Percentiles rank a stretch among this genome's conserved stretches.
These are phyloP conservation scores for Colletotrichum truncatum DNA, from an alignment of 2,329 filamentous ascomycete species.

Conservation along the genomic window DNA sequence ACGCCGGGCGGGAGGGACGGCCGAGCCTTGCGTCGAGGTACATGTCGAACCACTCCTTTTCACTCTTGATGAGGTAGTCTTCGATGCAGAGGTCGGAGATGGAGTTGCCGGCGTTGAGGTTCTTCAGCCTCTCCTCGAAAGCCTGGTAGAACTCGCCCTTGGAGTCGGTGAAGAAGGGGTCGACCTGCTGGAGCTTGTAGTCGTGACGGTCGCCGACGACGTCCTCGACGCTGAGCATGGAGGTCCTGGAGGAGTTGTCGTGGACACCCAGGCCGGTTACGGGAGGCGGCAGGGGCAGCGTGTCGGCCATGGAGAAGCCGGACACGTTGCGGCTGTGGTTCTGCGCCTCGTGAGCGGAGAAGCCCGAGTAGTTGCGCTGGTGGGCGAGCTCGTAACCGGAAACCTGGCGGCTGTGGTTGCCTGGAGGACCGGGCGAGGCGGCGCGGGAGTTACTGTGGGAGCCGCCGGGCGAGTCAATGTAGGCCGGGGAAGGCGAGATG, in stretches of 20 bases:
- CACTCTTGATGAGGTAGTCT: conserved; percentile 69
- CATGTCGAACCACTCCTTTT: conserved; percentile 72
- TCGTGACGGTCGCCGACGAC: conserved; percentile 70
- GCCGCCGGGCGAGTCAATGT: conserved; percentile 24
- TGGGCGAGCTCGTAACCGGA: conserved; percentile 30
- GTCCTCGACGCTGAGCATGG: conserved; percentile 62
- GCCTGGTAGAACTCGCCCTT: conserved; percentile 68
- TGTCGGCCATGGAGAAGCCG: conserved; percentile 34
- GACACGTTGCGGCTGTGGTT: conserved; percentile 22
- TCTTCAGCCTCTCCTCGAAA: conserved; percentile 66
- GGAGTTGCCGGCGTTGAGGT: conserved; percentile 63
- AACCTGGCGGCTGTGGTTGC: neutral
- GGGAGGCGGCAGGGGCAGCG: conserved; percentile 36
- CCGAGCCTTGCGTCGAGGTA: conserved; percentile 68
- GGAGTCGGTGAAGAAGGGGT: conserved; percentile 73
- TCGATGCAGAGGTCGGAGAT: conserved; percentile 70
- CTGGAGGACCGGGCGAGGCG: conserved; percentile 9
- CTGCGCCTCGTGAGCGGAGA: conserved; percentile 5
- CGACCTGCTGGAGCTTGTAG: conserved; percentile 71
- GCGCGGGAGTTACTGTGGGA: conserved; percentile 19
- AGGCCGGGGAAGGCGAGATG: conserved; percentile 20
- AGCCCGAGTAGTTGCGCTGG: conserved; percentile 21
- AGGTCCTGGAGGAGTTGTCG: conserved; percentile 40
- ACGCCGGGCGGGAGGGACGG: conserved; percentile 46
- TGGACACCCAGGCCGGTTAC: conserved; percentile 21